Conservation (phyloP, 192 early-diverging fungal genomes). For the Kickxella alabastrina region DNA sequence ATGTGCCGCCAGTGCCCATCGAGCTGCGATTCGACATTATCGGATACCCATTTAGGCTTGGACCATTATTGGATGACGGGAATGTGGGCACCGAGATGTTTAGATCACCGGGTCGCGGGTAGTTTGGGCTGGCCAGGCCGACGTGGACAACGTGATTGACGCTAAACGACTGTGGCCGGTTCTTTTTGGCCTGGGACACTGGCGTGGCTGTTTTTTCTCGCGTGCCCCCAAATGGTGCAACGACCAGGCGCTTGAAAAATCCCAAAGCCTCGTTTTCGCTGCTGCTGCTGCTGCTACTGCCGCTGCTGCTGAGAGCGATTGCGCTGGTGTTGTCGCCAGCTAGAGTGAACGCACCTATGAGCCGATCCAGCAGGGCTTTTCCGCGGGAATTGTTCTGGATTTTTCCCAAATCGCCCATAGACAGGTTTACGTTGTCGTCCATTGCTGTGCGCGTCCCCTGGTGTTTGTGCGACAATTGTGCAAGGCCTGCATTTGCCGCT, state of each 20-base stretch:
- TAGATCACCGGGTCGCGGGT: conserved; percentile 17
- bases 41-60: conserved; percentile 38
- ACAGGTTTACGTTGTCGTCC: background rate
- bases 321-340: background rate
- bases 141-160: conserved; percentile 41
- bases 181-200: conserved; percentile 5
- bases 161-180: conserved; percentile 39
- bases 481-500: too few relatives aligned
- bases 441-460: background rate
- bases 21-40: conserved; percentile 15
- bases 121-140: conserved; percentile 24
- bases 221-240: conserved; percentile 19
- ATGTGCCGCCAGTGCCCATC: background rate
- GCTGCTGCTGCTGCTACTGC: too few relatives aligned
- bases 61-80: conserved; percentile 12
- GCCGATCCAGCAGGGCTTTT: conserved; percentile 21
- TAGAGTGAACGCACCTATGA: conserved; percentile 18
- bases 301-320: too few relatives aligned
- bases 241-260: conserved; percentile 27
- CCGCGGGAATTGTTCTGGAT: conserved; percentile 8
- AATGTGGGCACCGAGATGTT: conserved; percentile 24
- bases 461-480: too few relatives aligned
- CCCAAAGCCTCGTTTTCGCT: conserved; percentile 5
- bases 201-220: background rate
- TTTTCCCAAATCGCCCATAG: conserved; percentile 3